Conservation (phyloP, 2,329 filamentous ascomycete genomes). For the Paraphoma sp. region DNA sequence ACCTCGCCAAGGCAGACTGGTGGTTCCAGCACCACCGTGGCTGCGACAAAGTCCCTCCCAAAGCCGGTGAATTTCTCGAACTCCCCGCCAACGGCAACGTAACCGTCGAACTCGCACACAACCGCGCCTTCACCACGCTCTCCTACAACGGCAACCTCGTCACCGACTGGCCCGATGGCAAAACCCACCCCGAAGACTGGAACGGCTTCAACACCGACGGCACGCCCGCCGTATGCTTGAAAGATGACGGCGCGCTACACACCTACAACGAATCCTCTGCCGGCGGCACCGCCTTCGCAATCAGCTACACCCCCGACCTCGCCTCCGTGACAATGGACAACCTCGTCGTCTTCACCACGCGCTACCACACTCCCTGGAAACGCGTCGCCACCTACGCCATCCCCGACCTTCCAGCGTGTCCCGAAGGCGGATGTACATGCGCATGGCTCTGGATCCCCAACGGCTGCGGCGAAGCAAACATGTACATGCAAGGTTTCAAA, state of each 20-base stretch:
- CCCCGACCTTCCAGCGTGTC: constrained; percentile 47
- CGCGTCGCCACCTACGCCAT: constrained; percentile 47
- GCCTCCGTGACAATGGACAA: constrained; percentile 58
- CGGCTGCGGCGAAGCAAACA: constrained; percentile 49
- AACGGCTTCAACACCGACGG: constrained; percentile 41
- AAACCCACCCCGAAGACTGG: constrained; percentile 56
- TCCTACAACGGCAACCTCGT: constrained; percentile 50
- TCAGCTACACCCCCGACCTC: constrained; percentile 58
- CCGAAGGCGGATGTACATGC: constrained; percentile 48
- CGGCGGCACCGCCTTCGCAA: constrained; percentile 59
- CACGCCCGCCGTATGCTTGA: constrained; percentile 42
- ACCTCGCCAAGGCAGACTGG: constrained; percentile 55
- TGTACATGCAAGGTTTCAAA: constrained; percentile 59
- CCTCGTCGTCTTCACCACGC: constrained; percentile 59
- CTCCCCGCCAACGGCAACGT: constrained; percentile 59
- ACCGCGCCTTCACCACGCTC: constrained; percentile 57
- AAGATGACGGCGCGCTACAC: constrained; percentile 56
- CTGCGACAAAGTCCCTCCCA: constrained; percentile 52
- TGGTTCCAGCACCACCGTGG: constrained; percentile 60
- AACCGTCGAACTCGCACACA: constrained; percentile 59
- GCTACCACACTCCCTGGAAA: constrained; percentile 48
- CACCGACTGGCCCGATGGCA: constrained; percentile 58
- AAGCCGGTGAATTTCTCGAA: constrained; percentile 49
- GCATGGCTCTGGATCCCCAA: constrained; percentile 53
- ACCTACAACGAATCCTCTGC: constrained; percentile 53